Base-by-base conservation (phyloP, 1,284 basidiomycete species). In the Ceratobasidium sp. region DNA sequence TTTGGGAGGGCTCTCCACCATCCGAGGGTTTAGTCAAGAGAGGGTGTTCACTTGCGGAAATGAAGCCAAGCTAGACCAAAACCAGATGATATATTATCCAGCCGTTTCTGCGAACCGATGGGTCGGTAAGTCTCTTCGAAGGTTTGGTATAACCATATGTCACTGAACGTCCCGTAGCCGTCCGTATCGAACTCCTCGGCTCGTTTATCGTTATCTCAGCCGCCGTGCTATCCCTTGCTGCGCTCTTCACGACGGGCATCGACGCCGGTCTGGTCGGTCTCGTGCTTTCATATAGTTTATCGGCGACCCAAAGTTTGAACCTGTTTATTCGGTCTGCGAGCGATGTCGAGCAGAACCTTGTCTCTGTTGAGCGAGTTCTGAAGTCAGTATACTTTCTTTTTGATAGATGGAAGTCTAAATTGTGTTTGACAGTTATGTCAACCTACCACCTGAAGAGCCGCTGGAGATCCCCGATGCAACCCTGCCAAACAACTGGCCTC, bases 341-440 rank as follows among this genome's bases (percentile, higher is more conserved):
- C 79, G 96, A 98, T 82, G 94, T 97, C 15, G 96, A 98, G 84
- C 94, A 96, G 84, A 97, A 97, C 83, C 93, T 98, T 81, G 95
- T 97, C 79, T 96, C 94, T 80, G 93, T 94, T 9, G 94, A 95
- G 84, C 88, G 93, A 10, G 91, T 94, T 15, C 61, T 75, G 48
- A 48, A 48, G 71, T 75, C 20, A 64, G 71, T 65, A 42, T n/a
- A 17, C 26, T 42, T 44, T 3, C 10, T 7, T 12, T 26, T 9
- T 15, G 50, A 40, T 26, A 13, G 20, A 48, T 3, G 28, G 23
- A 52, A 20, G 10, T 40, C 23, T 17, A 28, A 9, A 75, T 38
- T 40, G 54, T 13, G 26, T 38, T 67, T 17, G 20, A 91, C 56
- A 90, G 92, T 79, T 92, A 97, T 83, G 91, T 93, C 40, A 87